phyloP scores from a whole-genome alignment of 495 filamentous ascomycete genomes.

The Talaromyces trachyspermus region DNA sequence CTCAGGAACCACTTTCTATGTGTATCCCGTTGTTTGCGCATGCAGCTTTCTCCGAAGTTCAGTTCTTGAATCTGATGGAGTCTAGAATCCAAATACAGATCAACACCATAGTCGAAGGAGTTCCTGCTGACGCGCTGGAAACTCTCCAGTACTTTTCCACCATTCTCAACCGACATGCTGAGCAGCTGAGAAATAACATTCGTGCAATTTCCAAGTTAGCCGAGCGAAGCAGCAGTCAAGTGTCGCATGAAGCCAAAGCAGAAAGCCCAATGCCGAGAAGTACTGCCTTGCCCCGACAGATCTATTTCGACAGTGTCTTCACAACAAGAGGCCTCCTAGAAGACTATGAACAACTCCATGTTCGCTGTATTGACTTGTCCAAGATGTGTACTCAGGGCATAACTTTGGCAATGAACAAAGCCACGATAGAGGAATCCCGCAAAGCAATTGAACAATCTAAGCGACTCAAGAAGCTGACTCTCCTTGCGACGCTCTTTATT shows the following conservation, averaged over 20 bases:
- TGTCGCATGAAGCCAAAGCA: neutral
- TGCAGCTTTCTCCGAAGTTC: neutral
- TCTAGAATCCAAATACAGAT: neutral
- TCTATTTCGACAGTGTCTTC: neutral
- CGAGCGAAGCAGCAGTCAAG: neutral
- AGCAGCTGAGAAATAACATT: neutral
- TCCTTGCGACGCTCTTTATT: slow-evolving; percentile 14
- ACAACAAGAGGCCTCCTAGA: slow-evolving; percentile 10
- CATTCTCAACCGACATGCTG: neutral
- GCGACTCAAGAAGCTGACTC: slow-evolving; percentile 19
- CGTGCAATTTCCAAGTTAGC: neutral
- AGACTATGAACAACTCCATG: slow-evolving; percentile 19
- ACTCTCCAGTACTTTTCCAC: neutral
- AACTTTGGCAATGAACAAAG: slow-evolving; percentile 15
- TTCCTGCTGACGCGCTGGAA: neutral
- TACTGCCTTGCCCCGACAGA: neutral
- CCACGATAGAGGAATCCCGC: slow-evolving; percentile 19
- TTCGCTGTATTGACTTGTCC: slow-evolving; percentile 6
- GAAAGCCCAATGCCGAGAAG: neutral
- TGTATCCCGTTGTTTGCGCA: neutral
- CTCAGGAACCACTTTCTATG: neutral
- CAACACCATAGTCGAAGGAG: neutral
- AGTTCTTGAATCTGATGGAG: neutral
- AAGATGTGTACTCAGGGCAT: slow-evolving; percentile 16
- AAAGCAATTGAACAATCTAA: slow-evolving; percentile 20